Evolutionary conservation across 176 grass and related monocot species (phyloP).

Genomic region (Rhynchospora pubera): DNA sequence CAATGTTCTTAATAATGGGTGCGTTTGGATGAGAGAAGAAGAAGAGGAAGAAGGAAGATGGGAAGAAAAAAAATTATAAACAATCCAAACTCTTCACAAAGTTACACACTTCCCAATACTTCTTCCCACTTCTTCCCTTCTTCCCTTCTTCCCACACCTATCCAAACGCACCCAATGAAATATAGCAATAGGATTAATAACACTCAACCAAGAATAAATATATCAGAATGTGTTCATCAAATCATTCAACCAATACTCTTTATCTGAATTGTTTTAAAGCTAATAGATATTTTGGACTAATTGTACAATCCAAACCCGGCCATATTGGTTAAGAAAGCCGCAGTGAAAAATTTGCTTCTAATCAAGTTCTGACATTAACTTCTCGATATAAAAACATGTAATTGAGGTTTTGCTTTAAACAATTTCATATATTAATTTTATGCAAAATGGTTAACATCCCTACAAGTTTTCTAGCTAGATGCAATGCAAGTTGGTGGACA

Average conservation of each 20-base stretch:
- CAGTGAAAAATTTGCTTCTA: neutral
- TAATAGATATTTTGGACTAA: neutral
- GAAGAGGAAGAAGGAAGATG: too few species aligned
- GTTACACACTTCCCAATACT: too few species aligned
- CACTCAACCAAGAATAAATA: neutral
- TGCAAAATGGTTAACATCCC: neutral
- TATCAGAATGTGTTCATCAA: neutral
- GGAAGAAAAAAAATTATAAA: too few species aligned
- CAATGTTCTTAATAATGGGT: neutral
- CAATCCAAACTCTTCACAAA: too few species aligned
- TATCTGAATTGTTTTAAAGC: neutral
- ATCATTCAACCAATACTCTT: neutral
- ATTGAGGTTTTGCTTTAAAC: neutral
- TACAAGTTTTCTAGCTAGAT: neutral
- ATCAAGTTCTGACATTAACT: neutral
- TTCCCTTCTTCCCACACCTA: too few species aligned
- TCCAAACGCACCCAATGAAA: too few species aligned
- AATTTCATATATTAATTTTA: neutral
- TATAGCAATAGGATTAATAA: neutral
- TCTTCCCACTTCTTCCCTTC: too few species aligned
- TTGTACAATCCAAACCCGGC: neutral
- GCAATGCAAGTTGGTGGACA: neutral
- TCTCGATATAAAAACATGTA: neutral
- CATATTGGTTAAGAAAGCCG: neutral
- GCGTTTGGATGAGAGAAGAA: too few species aligned